Conservation (phyloP, 2,329 filamentous ascomycete genomes). For the Apiospora hydei region DNA sequence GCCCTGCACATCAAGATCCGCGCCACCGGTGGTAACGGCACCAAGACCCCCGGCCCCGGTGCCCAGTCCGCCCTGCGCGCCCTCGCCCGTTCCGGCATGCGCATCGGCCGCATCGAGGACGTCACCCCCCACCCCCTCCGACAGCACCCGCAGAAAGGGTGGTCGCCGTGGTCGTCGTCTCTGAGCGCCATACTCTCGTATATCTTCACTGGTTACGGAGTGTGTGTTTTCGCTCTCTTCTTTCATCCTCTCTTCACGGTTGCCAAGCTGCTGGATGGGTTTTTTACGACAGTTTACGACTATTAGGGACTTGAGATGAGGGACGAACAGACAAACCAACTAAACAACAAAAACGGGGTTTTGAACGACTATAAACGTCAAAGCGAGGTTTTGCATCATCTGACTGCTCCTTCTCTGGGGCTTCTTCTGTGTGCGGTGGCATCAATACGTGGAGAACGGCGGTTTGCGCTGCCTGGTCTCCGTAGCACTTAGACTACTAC, state of each 20-base stretch:
- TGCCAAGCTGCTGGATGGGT: constrained; percentile 19
- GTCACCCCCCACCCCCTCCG: constrained; percentile 97
- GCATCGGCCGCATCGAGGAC: constrained; percentile 99
- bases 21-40: constrained; percentile 98
- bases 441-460: constrained; percentile 75
- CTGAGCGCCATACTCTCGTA: constrained; percentile 62
- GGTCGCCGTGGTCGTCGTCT: constrained; percentile 99
- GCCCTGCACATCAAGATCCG: constrained; percentile 99
- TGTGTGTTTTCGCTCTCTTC: neutral
- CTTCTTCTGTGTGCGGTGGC: constrained; percentile 59
- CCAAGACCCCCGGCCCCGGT: constrained; percentile 99
- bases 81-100: constrained; percentile 98
- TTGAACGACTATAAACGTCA: constrained; percentile 6
- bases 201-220: constrained; percentile 25
- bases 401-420: constrained; percentile 37
- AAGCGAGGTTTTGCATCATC: constrained; percentile 41
- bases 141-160: constrained; percentile 99
- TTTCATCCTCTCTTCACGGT: neutral
- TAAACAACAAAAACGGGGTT: constrained; percentile 36
- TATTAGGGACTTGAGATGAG: constrained; percentile 6
- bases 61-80: constrained; percentile 99
- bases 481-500: constrained; percentile 30
- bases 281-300: constrained; percentile 22
- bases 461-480: constrained; percentile 32
- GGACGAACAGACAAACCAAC: constrained; percentile 5